Evolutionary conservation across 495 filamentous ascomycete species (phyloP).

Genomic region (Durotheca rogersii): DNA sequence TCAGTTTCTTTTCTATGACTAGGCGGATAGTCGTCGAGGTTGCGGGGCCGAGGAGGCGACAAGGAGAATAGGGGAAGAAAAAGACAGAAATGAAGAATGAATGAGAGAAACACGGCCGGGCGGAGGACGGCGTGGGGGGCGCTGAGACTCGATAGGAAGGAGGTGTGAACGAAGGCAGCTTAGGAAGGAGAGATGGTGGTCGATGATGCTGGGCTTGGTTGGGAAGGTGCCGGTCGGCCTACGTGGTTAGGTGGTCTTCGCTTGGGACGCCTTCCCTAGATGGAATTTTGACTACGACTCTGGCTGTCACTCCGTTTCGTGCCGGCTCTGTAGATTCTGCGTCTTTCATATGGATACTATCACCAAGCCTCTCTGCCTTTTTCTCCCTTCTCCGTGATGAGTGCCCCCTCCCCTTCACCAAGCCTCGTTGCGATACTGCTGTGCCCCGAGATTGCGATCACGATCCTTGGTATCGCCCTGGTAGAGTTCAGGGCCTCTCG

Average conservation of each 20-base stretch:
- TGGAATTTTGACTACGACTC: conserved; percentile 23
- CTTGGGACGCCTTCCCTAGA: conserved; percentile 25
- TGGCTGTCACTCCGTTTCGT: conserved; percentile 11
- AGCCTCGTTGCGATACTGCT: conserved; percentile 10
- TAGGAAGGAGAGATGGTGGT: conserved; percentile 16
- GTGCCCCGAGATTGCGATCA: too few relatives aligned
- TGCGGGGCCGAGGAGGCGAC: too few relatives aligned
- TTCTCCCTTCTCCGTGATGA: conserved; percentile 1
- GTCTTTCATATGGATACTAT: too few relatives aligned
- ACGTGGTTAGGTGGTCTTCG: conserved; percentile 5
- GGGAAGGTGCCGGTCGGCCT: conserved; percentile 31
- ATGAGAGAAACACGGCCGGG: too few relatives aligned
- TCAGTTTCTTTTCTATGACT: too few relatives aligned
- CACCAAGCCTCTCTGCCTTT: neutral
- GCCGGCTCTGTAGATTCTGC: conserved; percentile 12
- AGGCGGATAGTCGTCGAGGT: too few relatives aligned
- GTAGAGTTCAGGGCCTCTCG: neutral
- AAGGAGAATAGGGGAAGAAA: too few relatives aligned
- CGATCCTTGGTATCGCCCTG: neutral
- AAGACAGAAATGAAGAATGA: too few relatives aligned
- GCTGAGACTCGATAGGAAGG: too few relatives aligned
- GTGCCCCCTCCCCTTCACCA: conserved; percentile 3
- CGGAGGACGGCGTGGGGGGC: too few relatives aligned
- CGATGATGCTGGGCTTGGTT: conserved; percentile 27
- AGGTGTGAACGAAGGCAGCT: too few relatives aligned